Base-by-base conservation (phyloP, 129 eudicot species). In the Heracleum sosnowskyi region DNA sequence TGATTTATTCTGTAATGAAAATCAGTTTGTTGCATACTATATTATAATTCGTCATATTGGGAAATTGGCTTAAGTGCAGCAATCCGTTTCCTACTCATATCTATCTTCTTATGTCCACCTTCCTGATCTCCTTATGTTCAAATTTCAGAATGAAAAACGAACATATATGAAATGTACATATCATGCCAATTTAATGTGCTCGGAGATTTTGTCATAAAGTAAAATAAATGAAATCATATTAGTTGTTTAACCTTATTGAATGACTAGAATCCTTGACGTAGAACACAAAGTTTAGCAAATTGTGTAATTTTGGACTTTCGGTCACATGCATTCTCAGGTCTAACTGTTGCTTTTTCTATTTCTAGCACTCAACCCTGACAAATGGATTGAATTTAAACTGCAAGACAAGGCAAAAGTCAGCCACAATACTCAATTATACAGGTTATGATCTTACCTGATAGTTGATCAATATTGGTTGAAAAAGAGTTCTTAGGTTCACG, bases 391-490 rank as follows among this genome's bases (percentile, higher is more conserved):
- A 84, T 96, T 96, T 83, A 92, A 90, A 86, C 92, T 96, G 81
- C 90, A 90, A 83, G 99, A 96, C 76, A 90, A 82, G 84, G 97
- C 93, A 83, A 92, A 84, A 80, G 99, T 93, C 89, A 91, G 92
- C 88, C 97, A 92, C 86, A 96, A 96, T 79, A 85, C 96, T 78
- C 93, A 92, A 16, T 75, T 96, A 84, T 96, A 79, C 93, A 92
- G 99, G 99, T 92, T 60, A 83, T 69, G 2, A 40, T 47, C 72
- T 53, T 80, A 28, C 41, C 63, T 80, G 13, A 24, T 22, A 26
- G 28, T 73, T 11, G 7, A 40, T 5, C 53, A 24, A 41, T 26
- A 13, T 22, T 40, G 4, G 41, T 44, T 41, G 55, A 37, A 20
- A 22, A 22, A 24, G 29, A 55, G 11, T 55, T 4, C n/a, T 16